A percentile compares a stretch with the other conserved stretches of the same genome.
Evolutionary conservation across 805 yeast species (phyloP).

Genomic region (Yarrowia yakushimensis): DNA sequence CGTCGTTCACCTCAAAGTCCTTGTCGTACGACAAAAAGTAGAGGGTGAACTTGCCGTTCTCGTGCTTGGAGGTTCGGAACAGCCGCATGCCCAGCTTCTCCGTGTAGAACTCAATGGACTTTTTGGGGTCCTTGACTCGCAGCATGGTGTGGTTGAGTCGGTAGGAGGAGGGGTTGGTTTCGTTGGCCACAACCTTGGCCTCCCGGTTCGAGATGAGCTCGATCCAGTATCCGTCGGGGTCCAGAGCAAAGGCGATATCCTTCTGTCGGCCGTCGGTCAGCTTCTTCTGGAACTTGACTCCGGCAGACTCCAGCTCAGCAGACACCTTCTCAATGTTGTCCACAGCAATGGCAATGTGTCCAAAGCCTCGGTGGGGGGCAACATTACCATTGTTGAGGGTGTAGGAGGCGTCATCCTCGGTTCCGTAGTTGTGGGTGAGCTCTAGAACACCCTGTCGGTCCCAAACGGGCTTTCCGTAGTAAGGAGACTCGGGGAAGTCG

Average conservation of each 20-base stretch:
- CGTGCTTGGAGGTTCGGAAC: constrained; percentile 52
- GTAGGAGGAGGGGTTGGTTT: constrained; percentile 40
- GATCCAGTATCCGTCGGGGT: constrained; percentile 97
- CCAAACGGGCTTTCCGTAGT: constrained; percentile 41
- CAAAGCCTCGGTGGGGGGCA: constrained; percentile 85
- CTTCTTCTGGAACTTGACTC: constrained; percentile 77
- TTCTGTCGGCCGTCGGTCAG: constrained; percentile 87
- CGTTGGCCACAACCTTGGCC: constrained; percentile 38
- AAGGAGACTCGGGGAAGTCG: constrained; percentile 45
- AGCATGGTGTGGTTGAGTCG: constrained; percentile 88
- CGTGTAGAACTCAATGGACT: constrained; percentile 72
- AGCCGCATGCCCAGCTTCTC: constrained; percentile 79
- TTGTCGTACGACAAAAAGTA: constrained; percentile 75
- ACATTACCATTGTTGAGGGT: constrained; percentile 75
- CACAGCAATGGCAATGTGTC: constrained; percentile 87
- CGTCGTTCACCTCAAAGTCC: constrained; percentile 42
- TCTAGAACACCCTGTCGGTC: constrained; percentile 68
- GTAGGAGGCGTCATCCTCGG: constrained; percentile 55
- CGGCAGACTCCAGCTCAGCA: constrained; percentile 51
- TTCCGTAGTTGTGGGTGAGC: constrained; percentile 75
- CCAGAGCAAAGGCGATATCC: constrained; percentile 89
- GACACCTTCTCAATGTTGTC: constrained; percentile 69
- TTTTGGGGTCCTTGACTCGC: constrained; percentile 79
- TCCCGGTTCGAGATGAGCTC: constrained; percentile 69
- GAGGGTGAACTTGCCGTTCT: constrained; percentile 73